These are phyloP conservation scores for Zygnema cylindricum DNA, from an alignment of 139 green algal species.

Conservation along the genomic window DNA sequence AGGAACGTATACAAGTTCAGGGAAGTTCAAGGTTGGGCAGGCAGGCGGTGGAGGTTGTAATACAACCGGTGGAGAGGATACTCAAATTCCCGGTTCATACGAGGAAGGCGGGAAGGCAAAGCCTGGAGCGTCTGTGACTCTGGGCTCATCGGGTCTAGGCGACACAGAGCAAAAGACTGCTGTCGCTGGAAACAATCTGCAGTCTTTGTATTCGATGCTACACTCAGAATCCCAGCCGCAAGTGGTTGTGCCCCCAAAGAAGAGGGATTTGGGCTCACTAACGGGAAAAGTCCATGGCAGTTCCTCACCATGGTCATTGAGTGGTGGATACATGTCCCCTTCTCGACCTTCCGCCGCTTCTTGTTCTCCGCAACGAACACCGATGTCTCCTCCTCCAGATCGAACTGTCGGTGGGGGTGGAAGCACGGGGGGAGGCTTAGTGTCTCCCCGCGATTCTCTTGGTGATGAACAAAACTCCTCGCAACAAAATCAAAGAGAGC, in stretches of 20 bases:
- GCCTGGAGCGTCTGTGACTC: not conserved
- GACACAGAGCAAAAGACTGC: not conserved
- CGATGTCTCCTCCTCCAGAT: not conserved
- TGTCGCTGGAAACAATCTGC: not conserved
- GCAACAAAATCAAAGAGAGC: not conserved
- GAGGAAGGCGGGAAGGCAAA: not conserved
- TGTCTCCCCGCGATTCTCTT: too few species aligned
- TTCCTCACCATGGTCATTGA: not conserved
- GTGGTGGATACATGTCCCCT: not conserved
- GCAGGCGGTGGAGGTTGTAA: too few species aligned
- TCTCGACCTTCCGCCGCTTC: not conserved
- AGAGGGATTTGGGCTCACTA: slow-evolving; percentile 1
- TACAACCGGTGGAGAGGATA: not conserved
- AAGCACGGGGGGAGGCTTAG: too few species aligned
- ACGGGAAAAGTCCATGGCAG: slow-evolving; percentile 10
- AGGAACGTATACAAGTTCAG: not conserved
- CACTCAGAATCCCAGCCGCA: not conserved
- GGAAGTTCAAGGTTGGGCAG: not conserved
- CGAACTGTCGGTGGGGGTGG: not conserved
- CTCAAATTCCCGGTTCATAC: not conserved
- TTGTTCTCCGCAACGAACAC: not conserved
- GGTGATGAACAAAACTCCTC: not conserved
- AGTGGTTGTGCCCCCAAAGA: slow-evolving; percentile 14
- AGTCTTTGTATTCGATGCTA: not conserved
- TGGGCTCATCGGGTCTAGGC: not conserved